Evolutionary conservation across 2,329 filamentous ascomycete species (phyloP).

Genomic region (Aspergillus carbonarius): DNA sequence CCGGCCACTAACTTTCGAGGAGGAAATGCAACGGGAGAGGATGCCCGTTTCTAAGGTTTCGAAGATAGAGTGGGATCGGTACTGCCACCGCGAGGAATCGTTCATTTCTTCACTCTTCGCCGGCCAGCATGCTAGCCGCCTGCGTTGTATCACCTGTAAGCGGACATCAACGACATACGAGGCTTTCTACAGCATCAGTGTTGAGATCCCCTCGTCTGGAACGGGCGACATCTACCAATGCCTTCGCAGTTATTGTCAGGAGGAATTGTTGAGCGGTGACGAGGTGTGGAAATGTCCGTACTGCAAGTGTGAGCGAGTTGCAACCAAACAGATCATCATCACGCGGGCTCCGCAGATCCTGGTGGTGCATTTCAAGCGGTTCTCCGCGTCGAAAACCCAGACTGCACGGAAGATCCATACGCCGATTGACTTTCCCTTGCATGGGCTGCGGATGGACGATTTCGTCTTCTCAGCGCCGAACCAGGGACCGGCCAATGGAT

Average conservation of each 20-base stretch:
- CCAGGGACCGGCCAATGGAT: conserved; percentile 49
- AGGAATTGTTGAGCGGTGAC: conserved; percentile 67
- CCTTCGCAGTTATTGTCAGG: conserved; percentile 66
- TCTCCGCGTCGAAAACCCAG: conserved; percentile 57
- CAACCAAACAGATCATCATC: conserved; percentile 69
- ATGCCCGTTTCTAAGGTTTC: conserved; percentile 65
- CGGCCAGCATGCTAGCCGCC: conserved; percentile 63
- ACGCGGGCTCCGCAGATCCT: conserved; percentile 77
- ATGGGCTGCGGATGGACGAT: conserved; percentile 63
- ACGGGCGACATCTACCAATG: conserved; percentile 65
- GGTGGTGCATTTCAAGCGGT: conserved; percentile 74
- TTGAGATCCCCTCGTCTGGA: conserved; percentile 65
- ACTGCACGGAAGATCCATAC: conserved; percentile 67
- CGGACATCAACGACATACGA: conserved; percentile 67
- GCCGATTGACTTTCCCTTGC: conserved; percentile 73
- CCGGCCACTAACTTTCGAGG: conserved; percentile 56
- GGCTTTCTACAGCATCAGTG: conserved; percentile 68
- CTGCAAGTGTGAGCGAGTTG: conserved; percentile 67
- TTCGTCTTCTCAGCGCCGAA: conserved; percentile 55
- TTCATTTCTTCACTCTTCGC: conserved; percentile 78
- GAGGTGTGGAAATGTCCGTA: conserved; percentile 71
- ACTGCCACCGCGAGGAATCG: conserved; percentile 68
- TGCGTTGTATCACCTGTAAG: conserved; percentile 61
- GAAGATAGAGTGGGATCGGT: conserved; percentile 70
- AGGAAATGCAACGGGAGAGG: conserved; percentile 61